Percentiles rank a stretch among this genome's conserved stretches.
These are phyloP conservation scores for Dactylellina cionopaga DNA, from an alignment of 2,329 filamentous ascomycete species.

Conservation along the genomic window DNA sequence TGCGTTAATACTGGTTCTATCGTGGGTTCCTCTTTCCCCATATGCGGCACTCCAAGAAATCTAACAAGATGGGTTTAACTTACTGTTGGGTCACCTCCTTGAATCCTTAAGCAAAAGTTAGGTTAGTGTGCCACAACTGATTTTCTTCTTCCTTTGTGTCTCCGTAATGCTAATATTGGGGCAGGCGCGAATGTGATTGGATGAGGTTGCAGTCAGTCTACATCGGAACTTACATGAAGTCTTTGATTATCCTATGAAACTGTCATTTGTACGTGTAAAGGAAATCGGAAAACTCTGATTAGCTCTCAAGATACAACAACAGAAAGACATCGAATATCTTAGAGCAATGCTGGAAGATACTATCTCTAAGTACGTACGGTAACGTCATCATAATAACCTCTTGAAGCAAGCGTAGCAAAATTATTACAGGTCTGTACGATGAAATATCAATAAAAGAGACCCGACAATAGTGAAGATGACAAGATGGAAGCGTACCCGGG, in stretches of 20 bases:
- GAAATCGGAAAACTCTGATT: background rate
- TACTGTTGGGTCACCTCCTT: conserved; percentile 89
- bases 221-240: conserved; percentile 75
- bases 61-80: background rate
- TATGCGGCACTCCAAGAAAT: too few species aligned
- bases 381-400: conserved; percentile 87
- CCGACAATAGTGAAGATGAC: background rate
- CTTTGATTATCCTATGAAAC: conserved; percentile 93
- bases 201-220: background rate
- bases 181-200: background rate
- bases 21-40: background rate
- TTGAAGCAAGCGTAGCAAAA: conserved; percentile 79
- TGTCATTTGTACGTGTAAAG: background rate
- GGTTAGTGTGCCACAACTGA: too few species aligned
- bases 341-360: too few species aligned
- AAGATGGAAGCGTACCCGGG: conserved; percentile 66
- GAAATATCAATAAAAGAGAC: background rate
- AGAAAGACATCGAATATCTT: background rate
- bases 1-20: background rate
- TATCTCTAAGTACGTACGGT: conserved; percentile 64
- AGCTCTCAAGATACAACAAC: background rate
- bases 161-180: too few species aligned
- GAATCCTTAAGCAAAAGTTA: conserved; percentile 25
- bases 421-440: conserved; percentile 77
- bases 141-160: too few species aligned